Conservation (phyloP, 768 basidiomycete species). For the Gymnopilus dilepis region DNA sequence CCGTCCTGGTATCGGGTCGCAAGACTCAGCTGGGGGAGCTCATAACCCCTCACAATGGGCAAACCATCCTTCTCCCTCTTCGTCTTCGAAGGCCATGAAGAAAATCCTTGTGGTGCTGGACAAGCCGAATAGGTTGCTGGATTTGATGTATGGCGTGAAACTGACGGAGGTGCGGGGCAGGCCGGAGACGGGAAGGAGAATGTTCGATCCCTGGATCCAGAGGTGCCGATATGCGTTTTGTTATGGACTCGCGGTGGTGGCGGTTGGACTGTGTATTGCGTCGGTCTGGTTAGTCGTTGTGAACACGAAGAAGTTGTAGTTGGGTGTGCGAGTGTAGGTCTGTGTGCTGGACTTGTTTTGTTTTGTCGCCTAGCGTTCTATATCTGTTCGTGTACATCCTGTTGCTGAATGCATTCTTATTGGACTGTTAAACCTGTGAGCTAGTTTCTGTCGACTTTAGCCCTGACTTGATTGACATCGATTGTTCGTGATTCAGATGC, state of each 20-base stretch:
- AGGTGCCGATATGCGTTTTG: constrained; percentile 63
- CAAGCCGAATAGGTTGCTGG: constrained; percentile 49
- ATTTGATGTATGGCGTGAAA: constrained; percentile 50
- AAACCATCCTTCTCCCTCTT: constrained; percentile 1
- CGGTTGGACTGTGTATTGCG: constrained; percentile 42
- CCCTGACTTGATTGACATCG: too few species aligned
- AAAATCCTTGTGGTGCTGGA: constrained; percentile 44
- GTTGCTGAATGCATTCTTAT: too few species aligned
- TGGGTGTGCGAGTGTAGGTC: constrained; percentile 1
- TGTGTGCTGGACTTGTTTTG: neutral
- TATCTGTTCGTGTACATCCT: too few species aligned
- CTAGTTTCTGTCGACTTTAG: too few species aligned
- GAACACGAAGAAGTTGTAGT: constrained; percentile 42
- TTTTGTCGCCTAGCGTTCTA: neutral
- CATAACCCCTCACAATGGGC: neutral
- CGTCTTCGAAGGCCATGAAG: constrained; percentile 23
- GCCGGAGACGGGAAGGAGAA: constrained; percentile 48
- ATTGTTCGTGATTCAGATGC: too few species aligned
- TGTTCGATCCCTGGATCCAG: constrained; percentile 66
- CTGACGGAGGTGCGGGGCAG: constrained; percentile 47
- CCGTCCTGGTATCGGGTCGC: constrained; percentile 41
- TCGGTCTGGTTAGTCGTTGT: constrained; percentile 48
- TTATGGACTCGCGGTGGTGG: constrained; percentile 50
- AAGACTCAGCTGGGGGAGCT: constrained; percentile 24
- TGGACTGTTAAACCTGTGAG: too few species aligned